Percentiles rank a stretch among this genome's conserved stretches.
These are phyloP conservation scores for Ustilago loliicola DNA, from an alignment of 1,284 basidiomycete species.

Conservation along the genomic window DNA sequence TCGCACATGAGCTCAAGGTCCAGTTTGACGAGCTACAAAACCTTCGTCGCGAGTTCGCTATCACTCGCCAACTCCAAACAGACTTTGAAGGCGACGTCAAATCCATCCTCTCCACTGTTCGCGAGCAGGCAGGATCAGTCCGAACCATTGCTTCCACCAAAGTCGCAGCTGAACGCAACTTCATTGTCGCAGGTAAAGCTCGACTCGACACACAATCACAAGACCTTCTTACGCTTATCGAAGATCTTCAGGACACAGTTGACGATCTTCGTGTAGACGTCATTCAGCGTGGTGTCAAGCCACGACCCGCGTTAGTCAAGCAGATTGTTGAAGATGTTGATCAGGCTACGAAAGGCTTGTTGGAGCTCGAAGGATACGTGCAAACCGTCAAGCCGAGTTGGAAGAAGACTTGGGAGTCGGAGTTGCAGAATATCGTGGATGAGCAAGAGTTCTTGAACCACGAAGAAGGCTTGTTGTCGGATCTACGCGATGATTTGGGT, in stretches of 20 bases:
- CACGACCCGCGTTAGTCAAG: constrained; percentile 81
- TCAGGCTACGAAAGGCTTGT: constrained; percentile 79
- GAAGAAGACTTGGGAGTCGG: constrained; percentile 98
- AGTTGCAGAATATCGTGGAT: constrained; percentile 94
- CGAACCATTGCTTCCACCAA: constrained; percentile 79
- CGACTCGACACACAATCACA: constrained; percentile 90
- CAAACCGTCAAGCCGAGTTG: constrained; percentile 92
- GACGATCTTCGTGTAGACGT: constrained; percentile 93
- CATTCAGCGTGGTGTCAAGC: constrained; percentile 86
- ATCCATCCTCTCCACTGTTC: constrained; percentile 81
- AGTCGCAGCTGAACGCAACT: constrained; percentile 86
- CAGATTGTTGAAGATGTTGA: constrained; percentile 82
- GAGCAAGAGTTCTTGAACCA: constrained; percentile 89
- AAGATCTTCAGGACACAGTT: constrained; percentile 92
- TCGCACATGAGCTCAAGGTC: constrained; percentile 79
- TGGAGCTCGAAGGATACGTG: constrained; percentile 85
- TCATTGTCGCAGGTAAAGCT: constrained; percentile 90
- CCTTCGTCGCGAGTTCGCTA: constrained; percentile 89
- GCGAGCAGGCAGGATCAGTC: constrained; percentile 86
- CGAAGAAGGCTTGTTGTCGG: constrained; percentile 66
- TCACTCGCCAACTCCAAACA: constrained; percentile 92
- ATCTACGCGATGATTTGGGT: constrained; percentile 64
- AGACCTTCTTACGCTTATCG: constrained; percentile 89
- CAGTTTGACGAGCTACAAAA: constrained; percentile 96
- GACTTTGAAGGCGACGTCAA: constrained; percentile 93